phyloP scores from a whole-genome alignment of 2,329 filamentous ascomycete genomes.

The Microdochium bolleyi region DNA sequence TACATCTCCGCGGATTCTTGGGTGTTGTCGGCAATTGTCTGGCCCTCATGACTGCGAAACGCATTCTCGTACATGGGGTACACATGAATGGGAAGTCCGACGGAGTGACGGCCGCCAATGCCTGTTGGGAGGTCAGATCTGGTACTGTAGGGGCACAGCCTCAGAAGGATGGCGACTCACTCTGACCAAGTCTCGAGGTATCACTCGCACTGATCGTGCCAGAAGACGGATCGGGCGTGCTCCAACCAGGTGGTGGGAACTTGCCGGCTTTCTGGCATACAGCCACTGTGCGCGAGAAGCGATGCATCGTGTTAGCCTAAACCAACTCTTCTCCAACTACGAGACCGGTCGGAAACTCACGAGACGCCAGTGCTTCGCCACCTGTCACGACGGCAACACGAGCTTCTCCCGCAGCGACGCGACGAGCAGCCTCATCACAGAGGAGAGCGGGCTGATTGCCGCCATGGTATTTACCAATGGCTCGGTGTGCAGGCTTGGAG shows the following conservation, averaged over 20 bases:
- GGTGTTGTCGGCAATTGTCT: conserved; percentile 47
- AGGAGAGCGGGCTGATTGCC: conserved; percentile 55
- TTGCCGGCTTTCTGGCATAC: conserved; percentile 22
- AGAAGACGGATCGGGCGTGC: conserved; percentile 33
- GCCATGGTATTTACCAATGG: conserved; percentile 46
- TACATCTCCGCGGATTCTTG: conserved; percentile 53
- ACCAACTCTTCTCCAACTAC: background rate
- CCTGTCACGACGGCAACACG: conserved; percentile 53
- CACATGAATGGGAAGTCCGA: conserved; percentile 57
- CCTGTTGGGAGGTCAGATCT: conserved; percentile 24
- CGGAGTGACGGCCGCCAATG: conserved; percentile 45
- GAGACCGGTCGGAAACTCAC: conserved; percentile 21
- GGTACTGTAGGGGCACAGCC: background rate
- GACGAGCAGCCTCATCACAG: conserved; percentile 54
- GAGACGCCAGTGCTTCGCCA: conserved; percentile 55
- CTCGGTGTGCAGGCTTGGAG: conserved; percentile 35
- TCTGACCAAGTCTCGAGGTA: conserved; percentile 27
- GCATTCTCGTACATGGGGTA: conserved; percentile 62
- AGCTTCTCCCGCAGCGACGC: conserved; percentile 43
- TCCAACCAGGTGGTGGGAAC: conserved; percentile 52
- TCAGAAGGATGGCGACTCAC: conserved; percentile 11
- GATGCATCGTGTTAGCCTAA: background rate
- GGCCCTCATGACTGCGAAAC: conserved; percentile 46
- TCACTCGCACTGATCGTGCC: conserved; percentile 42
- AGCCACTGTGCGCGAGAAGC: conserved; percentile 8